phyloP scores from a whole-genome alignment of 805 yeast genomes.

The Candida vartiovaarae region DNA sequence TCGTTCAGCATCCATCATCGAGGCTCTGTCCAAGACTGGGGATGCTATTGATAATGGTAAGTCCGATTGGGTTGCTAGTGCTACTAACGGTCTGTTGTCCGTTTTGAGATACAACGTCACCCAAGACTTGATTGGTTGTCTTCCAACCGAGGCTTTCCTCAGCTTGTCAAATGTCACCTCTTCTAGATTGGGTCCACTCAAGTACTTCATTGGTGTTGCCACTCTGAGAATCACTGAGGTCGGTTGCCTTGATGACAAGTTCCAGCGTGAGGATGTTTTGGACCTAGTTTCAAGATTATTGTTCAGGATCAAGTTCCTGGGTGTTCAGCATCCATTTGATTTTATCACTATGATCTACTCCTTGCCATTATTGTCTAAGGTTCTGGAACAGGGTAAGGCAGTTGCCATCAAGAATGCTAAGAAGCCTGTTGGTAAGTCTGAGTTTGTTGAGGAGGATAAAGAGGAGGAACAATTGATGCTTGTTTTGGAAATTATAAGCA shows the following conservation, averaged over 20 bases:
- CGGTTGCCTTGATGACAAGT: constrained; percentile 37
- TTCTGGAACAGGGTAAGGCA: constrained; percentile 57
- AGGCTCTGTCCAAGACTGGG: constrained; percentile 44
- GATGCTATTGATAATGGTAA: constrained; percentile 56
- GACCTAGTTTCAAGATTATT: constrained; percentile 58
- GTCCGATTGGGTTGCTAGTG: constrained; percentile 63
- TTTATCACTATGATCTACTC: constrained; percentile 61
- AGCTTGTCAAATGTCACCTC: constrained; percentile 46
- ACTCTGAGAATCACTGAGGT: constrained; percentile 51
- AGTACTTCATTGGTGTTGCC: constrained; percentile 59
- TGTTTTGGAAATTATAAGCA: constrained; percentile 66
- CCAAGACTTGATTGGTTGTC: constrained; percentile 32
- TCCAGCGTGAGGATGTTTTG: constrained; percentile 42
- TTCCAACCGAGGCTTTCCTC: constrained; percentile 45
- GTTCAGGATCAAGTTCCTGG: constrained; percentile 65
- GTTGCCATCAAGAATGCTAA: constrained; percentile 47
- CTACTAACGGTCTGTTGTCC: constrained; percentile 43
- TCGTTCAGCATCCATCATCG: constrained; percentile 48
- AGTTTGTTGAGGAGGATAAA: constrained; percentile 74
- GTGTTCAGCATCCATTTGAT: constrained; percentile 69
- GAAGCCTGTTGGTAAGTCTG: constrained; percentile 49
- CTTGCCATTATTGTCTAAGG: constrained; percentile 65
- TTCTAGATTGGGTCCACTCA: constrained; percentile 42
- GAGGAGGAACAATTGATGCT: constrained; percentile 81
- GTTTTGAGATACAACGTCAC: constrained; percentile 33